A percentile compares a stretch with the other conserved stretches of the same genome.
Evolutionary conservation across 805 yeast genomes (phyloP).

Genomic region (Starmerella gropengiesseri): DNA sequence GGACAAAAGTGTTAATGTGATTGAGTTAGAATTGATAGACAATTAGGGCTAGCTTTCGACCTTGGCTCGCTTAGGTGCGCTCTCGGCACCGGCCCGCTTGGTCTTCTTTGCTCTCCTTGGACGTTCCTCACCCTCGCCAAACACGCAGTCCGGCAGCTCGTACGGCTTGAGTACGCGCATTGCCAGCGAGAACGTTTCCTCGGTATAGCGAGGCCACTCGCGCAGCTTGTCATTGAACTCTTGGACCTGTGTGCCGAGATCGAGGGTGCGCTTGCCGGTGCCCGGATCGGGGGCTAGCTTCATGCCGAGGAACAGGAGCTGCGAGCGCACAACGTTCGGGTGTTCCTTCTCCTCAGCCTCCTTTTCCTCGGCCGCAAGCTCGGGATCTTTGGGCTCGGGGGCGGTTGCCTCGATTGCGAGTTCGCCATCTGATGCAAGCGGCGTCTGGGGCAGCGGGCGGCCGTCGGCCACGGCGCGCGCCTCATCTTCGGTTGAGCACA

Average conservation of each 20-base stretch:
- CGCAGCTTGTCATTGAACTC: conserved; percentile 79
- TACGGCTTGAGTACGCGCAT: conserved; percentile 60
- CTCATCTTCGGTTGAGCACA: conserved; percentile 43
- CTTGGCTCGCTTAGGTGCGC: conserved; percentile 7
- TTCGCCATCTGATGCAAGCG: conserved; percentile 28
- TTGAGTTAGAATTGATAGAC: neutral
- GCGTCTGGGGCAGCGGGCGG: conserved; percentile 41
- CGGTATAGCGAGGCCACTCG: conserved; percentile 57
- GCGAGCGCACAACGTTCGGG: conserved; percentile 31
- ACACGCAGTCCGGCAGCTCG: conserved; percentile 79
- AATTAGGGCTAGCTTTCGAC: conserved; percentile 3
- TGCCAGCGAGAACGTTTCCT: conserved; percentile 46
- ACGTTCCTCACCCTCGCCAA: conserved; percentile 62
- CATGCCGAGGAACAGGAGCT: conserved; percentile 74
- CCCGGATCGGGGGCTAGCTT: conserved; percentile 39
- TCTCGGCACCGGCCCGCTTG: conserved; percentile 26
- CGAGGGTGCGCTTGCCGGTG: conserved; percentile 35
- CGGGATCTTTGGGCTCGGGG: conserved; percentile 20
- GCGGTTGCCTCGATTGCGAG: conserved; percentile 27
- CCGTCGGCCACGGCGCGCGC: conserved; percentile 46
- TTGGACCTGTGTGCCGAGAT: conserved; percentile 78
- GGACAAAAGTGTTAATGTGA: neutral
- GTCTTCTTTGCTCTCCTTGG: conserved; percentile 53
- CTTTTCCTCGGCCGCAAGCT: neutral
- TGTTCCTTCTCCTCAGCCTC: conserved; percentile 1